Evolutionary conservation across 768 basidiomycete species (phyloP).

Genomic region (Tulasnella sp.): DNA sequence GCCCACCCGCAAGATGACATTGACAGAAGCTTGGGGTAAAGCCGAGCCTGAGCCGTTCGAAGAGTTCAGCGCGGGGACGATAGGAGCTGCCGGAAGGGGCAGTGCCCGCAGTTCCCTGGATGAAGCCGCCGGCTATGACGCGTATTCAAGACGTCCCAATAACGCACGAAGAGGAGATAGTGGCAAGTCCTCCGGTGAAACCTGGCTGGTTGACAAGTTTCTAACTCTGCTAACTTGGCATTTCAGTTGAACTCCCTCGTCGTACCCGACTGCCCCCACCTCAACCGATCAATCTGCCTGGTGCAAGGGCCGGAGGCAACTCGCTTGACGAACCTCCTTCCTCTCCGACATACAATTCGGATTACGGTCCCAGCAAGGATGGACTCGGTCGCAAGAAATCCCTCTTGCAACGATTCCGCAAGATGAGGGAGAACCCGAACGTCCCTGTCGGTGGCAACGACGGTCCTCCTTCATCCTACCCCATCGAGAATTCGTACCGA

Average conservation of each 20-base stretch:
- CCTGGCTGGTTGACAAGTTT: background rate
- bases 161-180: background rate
- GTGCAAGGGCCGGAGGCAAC: slow-evolving; percentile 25
- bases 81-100: background rate
- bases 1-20: slow-evolving; percentile 50
- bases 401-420: slow-evolving; percentile 78
- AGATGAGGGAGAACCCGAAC: slow-evolving; percentile 79
- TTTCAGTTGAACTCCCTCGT: slow-evolving; percentile 5
- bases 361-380: slow-evolving; percentile 26
- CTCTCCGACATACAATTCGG: slow-evolving; percentile 24
- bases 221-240: background rate
- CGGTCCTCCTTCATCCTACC: slow-evolving; percentile 26
- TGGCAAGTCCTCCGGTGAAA: background rate
- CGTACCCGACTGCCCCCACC: slow-evolving; percentile 44
- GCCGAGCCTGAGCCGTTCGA: slow-evolving; percentile 87
- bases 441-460: slow-evolving; percentile 49
- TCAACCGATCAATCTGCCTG: slow-evolving; percentile 68
- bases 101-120: slow-evolving; percentile 8
- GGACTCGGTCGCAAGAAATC: slow-evolving; percentile 60
- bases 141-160: slow-evolving; percentile 30
- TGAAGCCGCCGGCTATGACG: slow-evolving; percentile 22
- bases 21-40: slow-evolving; percentile 89
- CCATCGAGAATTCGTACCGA: background rate
- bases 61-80: slow-evolving; percentile 70
- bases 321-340: slow-evolving; percentile 27